Percentiles rank a stretch among this genome's conserved stretches.
Conservation (phyloP, 192 early-diverging fungal genomes). For the Entomortierella lignicola region DNA sequence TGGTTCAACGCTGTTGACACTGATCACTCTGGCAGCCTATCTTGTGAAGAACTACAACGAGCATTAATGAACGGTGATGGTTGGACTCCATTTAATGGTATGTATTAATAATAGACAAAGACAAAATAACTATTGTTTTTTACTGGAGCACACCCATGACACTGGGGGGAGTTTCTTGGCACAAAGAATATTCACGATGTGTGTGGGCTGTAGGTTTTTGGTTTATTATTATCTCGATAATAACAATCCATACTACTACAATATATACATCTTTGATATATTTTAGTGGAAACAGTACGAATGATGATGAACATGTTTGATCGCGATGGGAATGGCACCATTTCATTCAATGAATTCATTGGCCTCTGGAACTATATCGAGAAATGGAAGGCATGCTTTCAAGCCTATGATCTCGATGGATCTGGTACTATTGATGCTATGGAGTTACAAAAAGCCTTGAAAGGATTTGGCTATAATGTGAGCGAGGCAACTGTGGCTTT, state of each 20-base stretch:
- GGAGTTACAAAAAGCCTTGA: slow-evolving; percentile 45
- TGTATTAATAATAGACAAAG: too few species aligned
- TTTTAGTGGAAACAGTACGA: slow-evolving; percentile 71
- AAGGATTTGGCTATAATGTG: slow-evolving; percentile 55
- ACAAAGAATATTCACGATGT: neutral
- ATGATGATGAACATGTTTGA: slow-evolving; percentile 78
- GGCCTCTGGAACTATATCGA: slow-evolving; percentile 77
- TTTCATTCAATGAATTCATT: slow-evolving; percentile 74
- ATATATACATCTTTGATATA: neutral
- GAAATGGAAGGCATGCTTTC: slow-evolving; percentile 78
- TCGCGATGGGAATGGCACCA: slow-evolving; percentile 67
- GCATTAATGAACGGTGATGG: slow-evolving; percentile 68
- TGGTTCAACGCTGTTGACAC: slow-evolving; percentile 62
- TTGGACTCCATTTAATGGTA: slow-evolving; percentile 73
- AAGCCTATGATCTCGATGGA: slow-evolving; percentile 71
- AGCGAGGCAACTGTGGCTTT: slow-evolving; percentile 28
- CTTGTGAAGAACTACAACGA: slow-evolving; percentile 66
- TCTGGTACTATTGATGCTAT: slow-evolving; percentile 72
- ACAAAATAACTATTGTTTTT: neutral
- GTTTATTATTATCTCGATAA: neutral
- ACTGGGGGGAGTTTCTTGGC: too few species aligned
- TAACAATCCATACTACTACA: neutral
- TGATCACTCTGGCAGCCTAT: slow-evolving; percentile 65
- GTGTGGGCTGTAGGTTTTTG: neutral
- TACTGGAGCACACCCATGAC: too few species aligned